A percentile compares a stretch with the other conserved stretches of the same genome.
Evolutionary conservation across 257 asterid genomes (phyloP).

Genomic region (Anisodus acutangulus): DNA sequence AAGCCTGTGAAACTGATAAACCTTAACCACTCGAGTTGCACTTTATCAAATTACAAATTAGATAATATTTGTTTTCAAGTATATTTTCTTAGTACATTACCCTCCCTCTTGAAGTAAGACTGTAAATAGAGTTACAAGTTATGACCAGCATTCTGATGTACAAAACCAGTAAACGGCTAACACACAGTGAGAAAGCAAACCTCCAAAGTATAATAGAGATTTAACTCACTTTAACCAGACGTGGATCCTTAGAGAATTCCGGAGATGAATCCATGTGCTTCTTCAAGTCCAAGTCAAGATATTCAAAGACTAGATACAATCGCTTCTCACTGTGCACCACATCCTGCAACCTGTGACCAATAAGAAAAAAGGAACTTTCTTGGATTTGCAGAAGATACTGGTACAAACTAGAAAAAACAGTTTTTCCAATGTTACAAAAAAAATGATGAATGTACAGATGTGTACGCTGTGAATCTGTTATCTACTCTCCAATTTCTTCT

Average conservation of each 20-base stretch:
- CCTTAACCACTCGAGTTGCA: neutral
- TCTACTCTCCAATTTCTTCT: neutral
- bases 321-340: constrained; percentile 97
- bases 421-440: neutral
- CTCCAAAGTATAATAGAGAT: constrained; percentile 36
- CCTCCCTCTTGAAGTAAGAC: constrained; percentile 24
- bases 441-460: neutral
- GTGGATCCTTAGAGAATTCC: constrained; percentile 84
- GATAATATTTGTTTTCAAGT: neutral
- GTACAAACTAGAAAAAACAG: neutral
- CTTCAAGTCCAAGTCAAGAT: constrained; percentile 95
- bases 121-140: neutral
- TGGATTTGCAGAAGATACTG: constrained; percentile 4
- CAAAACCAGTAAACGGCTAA: neutral
- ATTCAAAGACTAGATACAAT: constrained; percentile 90
- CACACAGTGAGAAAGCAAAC: constrained; percentile 24
- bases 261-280: constrained; percentile 98
- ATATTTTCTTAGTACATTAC: neutral
- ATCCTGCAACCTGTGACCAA: constrained; percentile 82
- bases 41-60: constrained; percentile 6
- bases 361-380: constrained; percentile 12
- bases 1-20: constrained; percentile 27
- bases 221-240: constrained; percentile 68
- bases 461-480: neutral
- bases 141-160: constrained; percentile 23